Conservation (phyloP, 139 green algal genomes). For the Tetratostichococcus sp. region DNA sequence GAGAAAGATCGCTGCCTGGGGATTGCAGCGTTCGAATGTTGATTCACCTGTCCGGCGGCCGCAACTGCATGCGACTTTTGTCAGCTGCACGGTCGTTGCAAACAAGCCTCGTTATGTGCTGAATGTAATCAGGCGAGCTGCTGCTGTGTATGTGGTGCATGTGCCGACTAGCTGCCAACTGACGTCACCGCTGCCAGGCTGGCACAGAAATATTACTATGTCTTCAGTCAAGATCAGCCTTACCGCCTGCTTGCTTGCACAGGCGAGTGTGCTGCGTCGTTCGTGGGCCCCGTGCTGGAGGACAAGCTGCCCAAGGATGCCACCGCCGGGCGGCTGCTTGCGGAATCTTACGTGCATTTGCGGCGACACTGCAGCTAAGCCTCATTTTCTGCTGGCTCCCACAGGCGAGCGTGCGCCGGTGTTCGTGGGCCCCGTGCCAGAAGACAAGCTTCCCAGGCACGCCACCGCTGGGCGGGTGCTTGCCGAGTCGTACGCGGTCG, state of each 20-base stretch:
- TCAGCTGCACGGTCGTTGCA: no score
- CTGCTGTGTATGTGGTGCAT: slow-evolving; percentile 59
- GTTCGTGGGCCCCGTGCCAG: slow-evolving; percentile 61
- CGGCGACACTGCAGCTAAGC: no score
- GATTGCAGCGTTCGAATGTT: no score
- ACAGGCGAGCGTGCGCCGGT: slow-evolving; percentile 37
- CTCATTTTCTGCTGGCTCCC: no score
- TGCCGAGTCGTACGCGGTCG: slow-evolving; percentile 42
- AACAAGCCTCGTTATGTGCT: no score
- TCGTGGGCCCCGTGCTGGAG: slow-evolving; percentile 58
- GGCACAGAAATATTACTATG: no score
- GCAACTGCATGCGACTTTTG: no score
- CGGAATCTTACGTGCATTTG: no score
- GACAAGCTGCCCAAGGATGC: slow-evolving; percentile 87
- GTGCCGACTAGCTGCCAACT: slow-evolving; percentile 79
- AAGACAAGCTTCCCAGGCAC: slow-evolving; percentile 85
- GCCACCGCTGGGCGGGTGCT: slow-evolving; percentile 54
- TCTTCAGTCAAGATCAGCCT: no score
- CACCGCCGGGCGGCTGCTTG: slow-evolving; percentile 44
- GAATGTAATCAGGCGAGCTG: slow-evolving; percentile 37
- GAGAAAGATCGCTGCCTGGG: no score
- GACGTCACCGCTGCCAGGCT: slow-evolving; percentile 56
- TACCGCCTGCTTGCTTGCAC: no score
- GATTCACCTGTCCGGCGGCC: no score
- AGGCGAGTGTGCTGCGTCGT: slow-evolving; percentile 46